Percentiles rank a stretch among this genome's conserved stretches.
phyloP scores from a whole-genome alignment of 108 stramenopile genomes.

The Phaeodactylum tricornutum region DNA sequence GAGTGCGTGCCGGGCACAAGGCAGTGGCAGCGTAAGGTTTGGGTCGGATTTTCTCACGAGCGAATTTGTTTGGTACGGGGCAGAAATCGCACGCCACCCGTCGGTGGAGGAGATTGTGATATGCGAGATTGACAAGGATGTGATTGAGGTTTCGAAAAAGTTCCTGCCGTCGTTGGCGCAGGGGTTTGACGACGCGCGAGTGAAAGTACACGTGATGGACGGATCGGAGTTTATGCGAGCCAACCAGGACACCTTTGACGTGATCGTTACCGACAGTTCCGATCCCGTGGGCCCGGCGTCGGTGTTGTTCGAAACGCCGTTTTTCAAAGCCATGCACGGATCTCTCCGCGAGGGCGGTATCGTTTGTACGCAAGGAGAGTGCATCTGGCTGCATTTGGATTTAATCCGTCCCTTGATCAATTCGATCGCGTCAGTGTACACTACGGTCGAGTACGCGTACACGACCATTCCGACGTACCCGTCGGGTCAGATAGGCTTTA shows the following conservation, averaged over 20 bases:
- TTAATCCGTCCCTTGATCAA: conserved; percentile 79
- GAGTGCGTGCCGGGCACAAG: no score
- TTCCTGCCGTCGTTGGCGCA: conserved; percentile 75
- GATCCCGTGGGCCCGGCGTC: conserved; percentile 94
- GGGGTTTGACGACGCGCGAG: conserved; percentile 88
- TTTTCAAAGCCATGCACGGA: conserved; percentile 84
- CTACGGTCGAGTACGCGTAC: conserved; percentile 91
- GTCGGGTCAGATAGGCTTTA: conserved; percentile 96
- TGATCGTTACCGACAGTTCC: conserved; percentile 83
- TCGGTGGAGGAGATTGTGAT: conserved; percentile 84
- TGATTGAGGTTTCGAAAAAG: conserved; percentile 74
- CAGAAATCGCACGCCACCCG: conserved; percentile 85
- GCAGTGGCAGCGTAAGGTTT: no score
- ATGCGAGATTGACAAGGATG: conserved; percentile 92
- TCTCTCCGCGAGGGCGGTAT: conserved; percentile 88
- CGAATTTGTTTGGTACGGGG: no score
- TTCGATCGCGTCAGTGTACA: conserved; percentile 55
- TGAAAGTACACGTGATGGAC: conserved; percentile 82
- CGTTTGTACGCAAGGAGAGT: conserved; percentile 97
- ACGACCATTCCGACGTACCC: conserved; percentile 99
- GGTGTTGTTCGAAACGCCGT: conserved; percentile 91
- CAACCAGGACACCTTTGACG: conserved; percentile 72
- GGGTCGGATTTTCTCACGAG: no score
- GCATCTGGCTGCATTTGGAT: conserved; percentile 92
- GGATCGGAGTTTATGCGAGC: conserved; percentile 80